Evolutionary conservation across 1,284 basidiomycete genomes (phyloP).

Genomic region (Pyrrhoderma lamaoense): DNA sequence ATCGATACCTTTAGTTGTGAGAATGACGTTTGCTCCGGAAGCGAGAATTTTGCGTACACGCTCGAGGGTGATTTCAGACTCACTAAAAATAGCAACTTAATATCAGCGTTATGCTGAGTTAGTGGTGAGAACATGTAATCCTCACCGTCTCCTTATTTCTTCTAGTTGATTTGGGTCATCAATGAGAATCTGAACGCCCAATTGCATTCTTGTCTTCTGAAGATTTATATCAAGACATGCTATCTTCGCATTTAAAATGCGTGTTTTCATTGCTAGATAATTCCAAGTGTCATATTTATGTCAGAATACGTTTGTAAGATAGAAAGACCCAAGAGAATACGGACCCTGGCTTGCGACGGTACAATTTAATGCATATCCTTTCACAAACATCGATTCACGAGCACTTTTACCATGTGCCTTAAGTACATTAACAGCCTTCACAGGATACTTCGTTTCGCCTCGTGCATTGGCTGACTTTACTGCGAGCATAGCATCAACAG

Average conservation of each 20-base stretch:
- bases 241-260: conserved; percentile 90
- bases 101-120: too few relatives aligned
- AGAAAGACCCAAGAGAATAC: neutral
- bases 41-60: conserved; percentile 94
- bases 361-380: conserved; percentile 98
- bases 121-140: conserved; percentile 10
- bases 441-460: conserved; percentile 98
- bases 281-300: neutral
- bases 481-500: conserved; percentile 97
- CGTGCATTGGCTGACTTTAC: conserved; percentile 93
- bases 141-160: conserved; percentile 86
- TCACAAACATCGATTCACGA: conserved; percentile 90
- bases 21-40: conserved; percentile 92
- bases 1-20: conserved; percentile 99
- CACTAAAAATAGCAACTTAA: conserved; percentile 40
- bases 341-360: conserved; percentile 96
- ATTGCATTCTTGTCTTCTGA: conserved; percentile 95
- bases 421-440: conserved; percentile 99
- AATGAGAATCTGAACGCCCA: conserved; percentile 96
- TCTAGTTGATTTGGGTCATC: conserved; percentile 97
- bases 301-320: neutral
- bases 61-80: conserved; percentile 95
- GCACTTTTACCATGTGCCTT: conserved; percentile 98
- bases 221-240: conserved; percentile 99
- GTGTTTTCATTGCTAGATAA: conserved; percentile 89